A percentile compares a stretch with the other conserved stretches of the same genome.
phyloP scores from a whole-genome alignment of 2,329 filamentous ascomycete genomes.

The Botrytis fabae region DNA sequence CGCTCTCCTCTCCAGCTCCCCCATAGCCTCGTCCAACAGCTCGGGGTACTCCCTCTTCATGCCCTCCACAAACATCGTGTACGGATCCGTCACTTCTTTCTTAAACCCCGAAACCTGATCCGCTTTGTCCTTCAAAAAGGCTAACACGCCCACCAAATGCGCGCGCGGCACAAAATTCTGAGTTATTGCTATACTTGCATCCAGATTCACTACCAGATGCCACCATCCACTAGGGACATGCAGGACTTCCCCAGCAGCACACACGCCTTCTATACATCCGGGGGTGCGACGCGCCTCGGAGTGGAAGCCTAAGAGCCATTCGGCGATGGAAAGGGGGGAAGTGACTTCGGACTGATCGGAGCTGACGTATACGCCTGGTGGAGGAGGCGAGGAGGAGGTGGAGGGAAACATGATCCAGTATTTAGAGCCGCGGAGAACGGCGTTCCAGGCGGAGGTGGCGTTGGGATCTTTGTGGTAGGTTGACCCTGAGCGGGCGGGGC shows the following conservation, averaged over 20 bases:
- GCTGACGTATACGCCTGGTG: constrained; percentile 88
- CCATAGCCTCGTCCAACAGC: constrained; percentile 64
- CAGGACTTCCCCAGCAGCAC: constrained; percentile 78
- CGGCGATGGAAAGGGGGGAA: constrained; percentile 90
- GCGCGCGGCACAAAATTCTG: constrained; percentile 86
- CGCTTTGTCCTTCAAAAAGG: constrained; percentile 77
- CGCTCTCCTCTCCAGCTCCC: constrained; percentile 62
- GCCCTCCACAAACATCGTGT: constrained; percentile 70
- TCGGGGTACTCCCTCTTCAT: constrained; percentile 64
- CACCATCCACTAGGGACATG: constrained; percentile 96
- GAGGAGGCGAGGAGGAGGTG: constrained; percentile 51
- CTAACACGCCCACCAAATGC: constrained; percentile 72
- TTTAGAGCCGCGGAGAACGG: constrained; percentile 83
- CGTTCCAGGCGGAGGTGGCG: constrained; percentile 85
- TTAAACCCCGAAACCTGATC: constrained; percentile 88
- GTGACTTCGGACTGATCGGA: constrained; percentile 91
- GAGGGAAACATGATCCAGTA: constrained; percentile 98
- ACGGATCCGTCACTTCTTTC: constrained; percentile 69
- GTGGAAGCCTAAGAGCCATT: constrained; percentile 92
- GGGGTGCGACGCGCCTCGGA: constrained; percentile 72
- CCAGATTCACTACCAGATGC: constrained; percentile 90
- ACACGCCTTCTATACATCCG: constrained; percentile 84
- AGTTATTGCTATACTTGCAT: constrained; percentile 81
- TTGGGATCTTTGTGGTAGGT: constrained; percentile 90
- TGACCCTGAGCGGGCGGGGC: constrained; percentile 81